Percentiles rank a stretch among this genome's conserved stretches.
phyloP scores from a whole-genome alignment of 2,329 filamentous ascomycete species.

The Ilyonectria sp. region DNA sequence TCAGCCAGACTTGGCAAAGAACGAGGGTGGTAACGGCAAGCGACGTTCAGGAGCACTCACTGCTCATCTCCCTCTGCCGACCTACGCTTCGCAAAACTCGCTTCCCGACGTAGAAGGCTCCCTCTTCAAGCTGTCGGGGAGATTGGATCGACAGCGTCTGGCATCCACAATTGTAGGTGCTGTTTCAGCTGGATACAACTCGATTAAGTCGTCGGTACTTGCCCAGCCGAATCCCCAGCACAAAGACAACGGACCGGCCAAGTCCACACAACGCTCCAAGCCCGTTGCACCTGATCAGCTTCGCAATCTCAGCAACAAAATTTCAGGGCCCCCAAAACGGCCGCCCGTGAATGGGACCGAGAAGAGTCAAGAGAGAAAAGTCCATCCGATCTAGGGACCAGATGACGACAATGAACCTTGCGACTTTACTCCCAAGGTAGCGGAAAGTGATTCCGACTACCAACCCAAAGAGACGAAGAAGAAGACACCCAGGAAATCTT shows the following conservation, averaged over 20 bases:
- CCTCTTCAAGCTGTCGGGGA: not conserved
- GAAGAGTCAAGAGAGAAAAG: not conserved
- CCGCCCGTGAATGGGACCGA: no score
- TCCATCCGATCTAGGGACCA: not conserved
- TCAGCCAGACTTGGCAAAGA: not conserved
- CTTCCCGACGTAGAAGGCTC: not conserved
- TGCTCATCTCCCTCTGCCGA: constrained; percentile 10
- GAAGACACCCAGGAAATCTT: constrained; percentile 16
- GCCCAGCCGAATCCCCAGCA: not conserved
- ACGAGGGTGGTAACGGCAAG: not conserved
- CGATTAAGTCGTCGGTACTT: constrained; percentile 7
- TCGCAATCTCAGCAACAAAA: constrained; percentile 17
- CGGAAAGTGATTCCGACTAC: constrained; percentile 39
- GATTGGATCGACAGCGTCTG: not conserved
- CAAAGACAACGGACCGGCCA: not conserved
- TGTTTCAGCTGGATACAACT: constrained; percentile 6
- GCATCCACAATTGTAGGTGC: not conserved
- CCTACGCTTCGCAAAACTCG: not conserved
- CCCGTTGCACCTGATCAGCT: constrained; percentile 18
- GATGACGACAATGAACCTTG: not conserved
- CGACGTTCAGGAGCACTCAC: constrained; percentile 1
- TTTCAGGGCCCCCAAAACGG: not conserved
- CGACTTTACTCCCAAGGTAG: constrained; percentile 24
- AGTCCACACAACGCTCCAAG: not conserved
- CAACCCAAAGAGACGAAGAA: constrained; percentile 30